Conservation (phyloP, 768 basidiomycete genomes). For the Omphalotus guepiniiformis region DNA sequence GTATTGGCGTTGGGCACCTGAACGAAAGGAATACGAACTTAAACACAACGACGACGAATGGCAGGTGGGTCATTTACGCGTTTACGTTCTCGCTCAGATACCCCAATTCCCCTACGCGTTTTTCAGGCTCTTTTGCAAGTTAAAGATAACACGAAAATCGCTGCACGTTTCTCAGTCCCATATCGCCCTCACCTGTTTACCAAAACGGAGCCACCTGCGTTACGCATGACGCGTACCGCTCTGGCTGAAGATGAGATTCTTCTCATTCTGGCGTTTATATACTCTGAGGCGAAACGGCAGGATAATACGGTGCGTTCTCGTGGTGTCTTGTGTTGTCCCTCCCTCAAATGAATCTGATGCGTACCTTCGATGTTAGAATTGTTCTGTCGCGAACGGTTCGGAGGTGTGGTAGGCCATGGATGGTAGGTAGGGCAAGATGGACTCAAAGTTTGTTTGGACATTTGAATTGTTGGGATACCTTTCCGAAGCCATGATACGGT, state of each 20-base stretch:
- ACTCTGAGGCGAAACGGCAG: slow-evolving; percentile 35
- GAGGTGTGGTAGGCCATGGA: slow-evolving; percentile 13
- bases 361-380: too few relatives aligned
- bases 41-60: slow-evolving; percentile 40
- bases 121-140: too few relatives aligned
- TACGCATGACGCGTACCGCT: slow-evolving; percentile 37
- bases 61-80: slow-evolving; percentile 34
- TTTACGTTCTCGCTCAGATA: too few relatives aligned
- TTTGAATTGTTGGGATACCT: too few relatives aligned
- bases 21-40: slow-evolving; percentile 41
- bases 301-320: slow-evolving; percentile 29
- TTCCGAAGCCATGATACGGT: too few relatives aligned
- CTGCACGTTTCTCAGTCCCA: slow-evolving; percentile 38
- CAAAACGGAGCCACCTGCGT: slow-evolving; percentile 33
- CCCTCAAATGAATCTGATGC: not conserved
- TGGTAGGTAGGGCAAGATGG: too few relatives aligned
- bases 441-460: too few relatives aligned
- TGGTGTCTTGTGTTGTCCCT: not conserved
- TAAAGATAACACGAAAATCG: slow-evolving; percentile 26
- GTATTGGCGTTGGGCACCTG: slow-evolving; percentile 42
- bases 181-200: slow-evolving; percentile 47
- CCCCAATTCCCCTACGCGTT: too few relatives aligned
- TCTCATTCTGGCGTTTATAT: slow-evolving; percentile 34
- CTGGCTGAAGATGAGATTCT: slow-evolving; percentile 39
- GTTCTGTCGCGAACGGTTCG: slow-evolving; percentile 14